Evolutionary conservation across 495 filamentous ascomycete genomes (phyloP).

Genomic region (Aspergillus bridgeri): DNA sequence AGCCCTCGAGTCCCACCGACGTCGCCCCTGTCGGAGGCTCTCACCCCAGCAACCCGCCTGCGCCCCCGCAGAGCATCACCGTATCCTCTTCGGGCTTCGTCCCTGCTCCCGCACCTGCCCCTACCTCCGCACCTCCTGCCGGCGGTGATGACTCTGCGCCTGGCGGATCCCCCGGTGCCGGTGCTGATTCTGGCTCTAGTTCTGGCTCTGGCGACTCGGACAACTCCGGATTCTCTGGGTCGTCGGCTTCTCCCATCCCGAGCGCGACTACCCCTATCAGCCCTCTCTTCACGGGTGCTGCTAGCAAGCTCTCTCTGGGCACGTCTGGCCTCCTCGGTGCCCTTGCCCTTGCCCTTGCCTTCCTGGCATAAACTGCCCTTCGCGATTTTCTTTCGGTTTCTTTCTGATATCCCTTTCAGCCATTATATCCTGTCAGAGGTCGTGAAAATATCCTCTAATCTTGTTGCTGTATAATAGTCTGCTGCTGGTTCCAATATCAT

Average conservation of each 20-base stretch:
- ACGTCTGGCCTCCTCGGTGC: slow-evolving; percentile 17
- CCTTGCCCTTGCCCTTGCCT: slow-evolving; percentile 15
- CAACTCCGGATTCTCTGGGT: background rate
- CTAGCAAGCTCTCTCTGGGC: slow-evolving; percentile 22
- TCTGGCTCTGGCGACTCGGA: background rate
- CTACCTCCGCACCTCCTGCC: background rate
- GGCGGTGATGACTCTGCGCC: background rate
- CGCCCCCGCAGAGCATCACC: background rate
- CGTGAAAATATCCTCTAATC: slow-evolving; percentile 1
- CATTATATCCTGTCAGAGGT: slow-evolving; percentile 7
- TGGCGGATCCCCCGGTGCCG: background rate
- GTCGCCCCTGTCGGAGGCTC: background rate
- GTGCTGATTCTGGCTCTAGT: background rate
- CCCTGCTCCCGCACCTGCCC: slow-evolving; percentile 11
- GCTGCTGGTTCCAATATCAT: background rate
- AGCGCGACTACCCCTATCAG: slow-evolving; percentile 15
- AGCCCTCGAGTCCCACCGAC: background rate
- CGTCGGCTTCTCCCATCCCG: background rate
- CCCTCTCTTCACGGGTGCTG: slow-evolving; percentile 31
- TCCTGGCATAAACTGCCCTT: slow-evolving; percentile 16
- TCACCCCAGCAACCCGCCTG: background rate
- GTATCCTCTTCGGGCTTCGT: slow-evolving; percentile 9
- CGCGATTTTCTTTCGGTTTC: background rate
- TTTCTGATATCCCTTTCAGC: background rate
- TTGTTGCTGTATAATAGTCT: slow-evolving; percentile 11